A percentile compares a stretch with the other conserved stretches of the same genome.
phyloP scores from a whole-genome alignment of 257 asterid genomes.

The Solanum ahanhuiri region DNA sequence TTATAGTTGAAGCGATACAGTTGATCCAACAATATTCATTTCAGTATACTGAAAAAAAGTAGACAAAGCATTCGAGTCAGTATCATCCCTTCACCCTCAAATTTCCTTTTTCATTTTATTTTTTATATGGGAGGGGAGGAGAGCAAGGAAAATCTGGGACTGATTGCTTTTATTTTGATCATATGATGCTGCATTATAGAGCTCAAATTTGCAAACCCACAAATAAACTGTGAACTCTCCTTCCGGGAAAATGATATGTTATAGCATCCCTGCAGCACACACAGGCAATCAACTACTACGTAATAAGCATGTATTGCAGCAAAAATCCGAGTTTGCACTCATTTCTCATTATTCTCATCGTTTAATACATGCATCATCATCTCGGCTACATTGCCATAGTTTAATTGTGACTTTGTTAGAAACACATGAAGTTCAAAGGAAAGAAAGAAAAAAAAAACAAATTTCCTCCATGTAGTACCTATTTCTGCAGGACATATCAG shows the following conservation, averaged over 20 bases:
- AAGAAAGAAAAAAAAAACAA: background rate
- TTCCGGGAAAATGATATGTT: background rate
- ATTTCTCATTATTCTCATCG: background rate
- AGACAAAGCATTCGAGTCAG: background rate
- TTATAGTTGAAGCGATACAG: background rate
- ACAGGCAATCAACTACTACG: background rate
- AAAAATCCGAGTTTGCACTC: background rate
- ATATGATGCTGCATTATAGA: background rate
- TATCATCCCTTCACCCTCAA: background rate
- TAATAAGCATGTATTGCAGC: background rate
- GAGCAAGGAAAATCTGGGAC: background rate
- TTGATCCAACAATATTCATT: background rate
- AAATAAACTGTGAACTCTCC: background rate
- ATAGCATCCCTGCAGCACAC: background rate
- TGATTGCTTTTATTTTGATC: background rate
- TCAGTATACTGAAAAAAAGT: background rate
- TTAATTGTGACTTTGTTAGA: background rate
- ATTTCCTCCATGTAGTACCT: conserved; percentile 17
- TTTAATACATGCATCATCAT: background rate
- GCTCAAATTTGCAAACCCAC: background rate
- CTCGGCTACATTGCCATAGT: background rate
- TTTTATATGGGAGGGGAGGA: background rate
- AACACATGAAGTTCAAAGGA: background rate
- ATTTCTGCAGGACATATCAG: conserved; percentile 16
- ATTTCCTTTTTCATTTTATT: background rate